These are phyloP conservation scores for Haemoproteus tartakovskyi DNA, from an alignment of 169 alveolate genomes.

Conservation along the genomic window DNA sequence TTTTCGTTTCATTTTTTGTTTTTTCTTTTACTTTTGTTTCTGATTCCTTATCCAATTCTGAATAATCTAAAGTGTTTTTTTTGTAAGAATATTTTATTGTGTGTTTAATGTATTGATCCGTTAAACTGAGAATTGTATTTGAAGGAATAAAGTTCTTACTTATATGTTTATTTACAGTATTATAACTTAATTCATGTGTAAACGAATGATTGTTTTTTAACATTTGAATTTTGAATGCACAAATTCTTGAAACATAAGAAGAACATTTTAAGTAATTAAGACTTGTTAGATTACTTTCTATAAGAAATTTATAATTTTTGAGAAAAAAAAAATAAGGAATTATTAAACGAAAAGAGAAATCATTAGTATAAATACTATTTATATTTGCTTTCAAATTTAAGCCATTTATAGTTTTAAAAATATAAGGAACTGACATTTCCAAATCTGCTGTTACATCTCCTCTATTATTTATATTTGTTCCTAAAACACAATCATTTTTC, in stretches of 20 bases:
- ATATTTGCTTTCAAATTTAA: slow-evolving; percentile 27
- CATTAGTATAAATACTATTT: slow-evolving; percentile 53
- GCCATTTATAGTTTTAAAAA: slow-evolving; percentile 28
- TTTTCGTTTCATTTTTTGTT: neutral
- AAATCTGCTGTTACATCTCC: slow-evolving; percentile 57
- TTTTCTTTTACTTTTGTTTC: neutral
- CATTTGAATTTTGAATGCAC: slow-evolving; percentile 9
- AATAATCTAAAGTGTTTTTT: slow-evolving; percentile 3
- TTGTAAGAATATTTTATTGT: slow-evolving; percentile 14
- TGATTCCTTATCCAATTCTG: neutral
- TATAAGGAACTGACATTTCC: slow-evolving; percentile 21
- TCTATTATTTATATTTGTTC: slow-evolving; percentile 43
- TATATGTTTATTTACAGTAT: slow-evolving; percentile 14
- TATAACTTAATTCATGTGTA: slow-evolving; percentile 21
- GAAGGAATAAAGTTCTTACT: slow-evolving; percentile 14
- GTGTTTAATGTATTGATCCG: slow-evolving; percentile 14
- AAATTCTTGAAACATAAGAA: slow-evolving; percentile 7
- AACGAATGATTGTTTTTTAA: slow-evolving; percentile 12
- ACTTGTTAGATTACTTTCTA: slow-evolving; percentile 18
- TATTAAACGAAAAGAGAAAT: slow-evolving; percentile 16
- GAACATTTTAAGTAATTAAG: slow-evolving; percentile 16
- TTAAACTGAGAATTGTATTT: neutral
- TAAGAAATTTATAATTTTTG: neutral
- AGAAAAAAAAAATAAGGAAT: slow-evolving; percentile 4
- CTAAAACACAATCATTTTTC: slow-evolving; percentile 33